Percentiles rank a stretch among this genome's conserved stretches.
Evolutionary conservation across 257 asterid genomes (phyloP).

Genomic region (Salvia rosmarinus): DNA sequence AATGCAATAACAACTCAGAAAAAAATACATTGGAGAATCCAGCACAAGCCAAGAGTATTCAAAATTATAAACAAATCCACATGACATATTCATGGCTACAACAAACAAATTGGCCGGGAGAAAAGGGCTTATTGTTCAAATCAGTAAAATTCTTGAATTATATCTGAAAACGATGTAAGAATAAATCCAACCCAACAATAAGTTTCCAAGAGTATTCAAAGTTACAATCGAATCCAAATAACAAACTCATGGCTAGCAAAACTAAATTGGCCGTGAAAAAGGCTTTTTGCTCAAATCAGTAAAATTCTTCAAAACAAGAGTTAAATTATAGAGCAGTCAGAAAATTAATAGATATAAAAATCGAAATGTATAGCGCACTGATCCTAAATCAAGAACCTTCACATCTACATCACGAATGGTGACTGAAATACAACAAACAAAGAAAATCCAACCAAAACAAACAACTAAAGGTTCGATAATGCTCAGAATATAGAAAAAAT

Average conservation of each 20-base stretch:
- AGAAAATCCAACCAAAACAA: too few species aligned
- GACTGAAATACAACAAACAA: too few species aligned
- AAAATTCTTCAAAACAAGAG: too few species aligned
- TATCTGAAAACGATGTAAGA: too few species aligned
- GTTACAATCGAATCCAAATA: too few species aligned
- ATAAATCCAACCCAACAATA: neutral
- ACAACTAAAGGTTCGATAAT: neutral
- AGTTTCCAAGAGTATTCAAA: too few species aligned
- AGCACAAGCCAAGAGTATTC: too few species aligned
- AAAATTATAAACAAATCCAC: neutral
- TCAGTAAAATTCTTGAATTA: neutral
- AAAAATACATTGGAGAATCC: neutral
- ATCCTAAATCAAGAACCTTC: neutral
- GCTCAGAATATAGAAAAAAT: neutral
- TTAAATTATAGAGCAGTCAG: neutral
- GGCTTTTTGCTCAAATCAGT: too few species aligned
- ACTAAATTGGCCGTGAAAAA: too few species aligned
- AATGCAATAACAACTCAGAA: neutral
- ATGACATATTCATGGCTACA: neutral
- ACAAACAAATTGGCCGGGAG: neutral
- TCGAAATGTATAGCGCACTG: neutral
- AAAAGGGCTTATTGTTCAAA: neutral
- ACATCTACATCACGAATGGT: too few species aligned
- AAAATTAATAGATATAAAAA: neutral
- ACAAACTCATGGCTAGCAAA: too few species aligned